Evolutionary conservation across 805 yeast species (phyloP).

Genomic region (Maudiozyma turicensis): DNA sequence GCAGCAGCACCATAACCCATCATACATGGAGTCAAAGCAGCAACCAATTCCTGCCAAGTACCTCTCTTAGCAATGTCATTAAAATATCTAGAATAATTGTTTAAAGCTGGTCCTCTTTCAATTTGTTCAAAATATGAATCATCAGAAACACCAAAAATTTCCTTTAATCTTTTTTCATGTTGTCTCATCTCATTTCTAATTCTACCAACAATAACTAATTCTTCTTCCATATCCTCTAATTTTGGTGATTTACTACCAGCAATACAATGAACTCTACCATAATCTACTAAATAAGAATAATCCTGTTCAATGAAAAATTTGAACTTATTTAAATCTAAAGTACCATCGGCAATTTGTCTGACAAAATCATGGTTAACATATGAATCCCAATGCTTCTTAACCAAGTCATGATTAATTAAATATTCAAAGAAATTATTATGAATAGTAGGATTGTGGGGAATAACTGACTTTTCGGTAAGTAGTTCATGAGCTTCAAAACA

Average conservation of each 20-base stretch:
- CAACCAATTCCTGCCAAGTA: conserved; percentile 55
- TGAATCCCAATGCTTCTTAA: conserved; percentile 43
- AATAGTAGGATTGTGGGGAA: not conserved
- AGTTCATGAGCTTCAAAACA: conserved; percentile 16
- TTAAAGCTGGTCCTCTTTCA: conserved; percentile 45
- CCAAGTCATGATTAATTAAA: conserved; percentile 45
- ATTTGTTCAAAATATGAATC: conserved; percentile 38
- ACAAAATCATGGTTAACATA: conserved; percentile 59
- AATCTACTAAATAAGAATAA: conserved; percentile 55
- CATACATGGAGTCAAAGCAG: conserved; percentile 67
- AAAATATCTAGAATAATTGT: conserved; percentile 52
- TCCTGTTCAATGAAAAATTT: conserved; percentile 47
- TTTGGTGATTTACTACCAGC: conserved; percentile 55
- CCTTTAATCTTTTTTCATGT: conserved; percentile 45
- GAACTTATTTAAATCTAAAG: conserved; percentile 41
- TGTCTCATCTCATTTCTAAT: conserved; percentile 45
- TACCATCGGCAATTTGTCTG: conserved; percentile 40
- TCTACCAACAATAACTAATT: conserved; percentile 41
- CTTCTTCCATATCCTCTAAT: conserved; percentile 39
- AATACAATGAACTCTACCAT: conserved; percentile 53
- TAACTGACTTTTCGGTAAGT: conserved; percentile 7
- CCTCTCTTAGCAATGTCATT: conserved; percentile 40
- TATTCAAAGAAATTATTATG: conserved; percentile 35
- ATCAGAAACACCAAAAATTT: conserved; percentile 29
- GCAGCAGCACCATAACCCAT: conserved; percentile 63